Conservation (phyloP, 2,329 filamentous ascomycete genomes). For the Parascedosporium putredinis region DNA sequence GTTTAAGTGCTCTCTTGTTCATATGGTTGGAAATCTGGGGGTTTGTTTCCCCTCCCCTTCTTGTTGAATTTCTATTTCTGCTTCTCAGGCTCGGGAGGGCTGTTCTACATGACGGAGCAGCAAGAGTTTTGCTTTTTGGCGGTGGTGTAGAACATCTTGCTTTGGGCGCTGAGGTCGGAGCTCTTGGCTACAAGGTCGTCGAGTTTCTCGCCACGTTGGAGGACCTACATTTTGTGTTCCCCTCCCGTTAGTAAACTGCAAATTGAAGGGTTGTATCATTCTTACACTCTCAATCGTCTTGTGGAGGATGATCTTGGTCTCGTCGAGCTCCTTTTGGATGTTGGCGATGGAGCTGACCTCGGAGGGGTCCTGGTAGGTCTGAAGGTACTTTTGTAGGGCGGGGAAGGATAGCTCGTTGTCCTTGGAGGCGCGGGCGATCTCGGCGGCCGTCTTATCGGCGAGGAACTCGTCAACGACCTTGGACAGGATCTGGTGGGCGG, state of each 20-base stretch:
- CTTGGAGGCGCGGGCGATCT: slow-evolving; percentile 4
- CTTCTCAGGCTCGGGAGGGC: background rate
- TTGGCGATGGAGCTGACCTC: slow-evolving; percentile 88
- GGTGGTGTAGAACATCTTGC: slow-evolving; percentile 94
- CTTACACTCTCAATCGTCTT: slow-evolving; percentile 78
- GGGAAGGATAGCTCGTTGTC: slow-evolving; percentile 39
- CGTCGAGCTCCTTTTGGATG: slow-evolving; percentile 93
- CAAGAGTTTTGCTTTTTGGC: slow-evolving; percentile 76
- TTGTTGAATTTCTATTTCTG: background rate
- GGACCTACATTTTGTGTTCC: slow-evolving; percentile 19
- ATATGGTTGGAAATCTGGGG: background rate
- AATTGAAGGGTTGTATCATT: too few species aligned
- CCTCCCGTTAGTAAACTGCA: too few species aligned
- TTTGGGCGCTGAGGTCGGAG: slow-evolving; percentile 78
- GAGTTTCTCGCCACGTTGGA: slow-evolving; percentile 93
- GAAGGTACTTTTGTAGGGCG: slow-evolving; percentile 65
- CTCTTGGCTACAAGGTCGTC: slow-evolving; percentile 90
- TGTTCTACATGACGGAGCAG: slow-evolving; percentile 56
- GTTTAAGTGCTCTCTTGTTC: too few species aligned
- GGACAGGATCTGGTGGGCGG: slow-evolving; percentile 76
- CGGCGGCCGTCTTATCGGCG: slow-evolving; percentile 53
- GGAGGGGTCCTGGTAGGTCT: slow-evolving; percentile 72
- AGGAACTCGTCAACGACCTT: slow-evolving; percentile 86
- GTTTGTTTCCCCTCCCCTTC: background rate
- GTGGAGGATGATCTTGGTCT: slow-evolving; percentile 94